Evolutionary conservation across 73 alveolate genomes (phyloP).

Genomic region (Breviolum minutum): DNA sequence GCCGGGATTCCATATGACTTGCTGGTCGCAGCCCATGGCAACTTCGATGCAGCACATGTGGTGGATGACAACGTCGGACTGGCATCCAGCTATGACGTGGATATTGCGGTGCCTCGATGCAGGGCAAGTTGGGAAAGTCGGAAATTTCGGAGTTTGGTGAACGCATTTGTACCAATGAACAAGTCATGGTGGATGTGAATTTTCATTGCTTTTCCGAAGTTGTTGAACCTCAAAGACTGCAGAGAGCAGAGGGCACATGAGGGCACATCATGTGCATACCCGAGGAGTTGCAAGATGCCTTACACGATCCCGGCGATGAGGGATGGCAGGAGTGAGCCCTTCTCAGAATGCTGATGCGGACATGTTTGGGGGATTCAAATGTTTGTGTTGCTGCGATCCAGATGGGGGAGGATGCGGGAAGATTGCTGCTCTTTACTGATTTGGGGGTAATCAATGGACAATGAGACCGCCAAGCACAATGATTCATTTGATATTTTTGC

Average conservation of each 20-base stretch:
- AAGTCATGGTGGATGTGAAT: too few species aligned
- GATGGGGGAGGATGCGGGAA: too few species aligned
- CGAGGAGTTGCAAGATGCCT: slow-evolving; percentile 57
- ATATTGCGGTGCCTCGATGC: not conserved
- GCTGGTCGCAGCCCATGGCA: slow-evolving; percentile 98
- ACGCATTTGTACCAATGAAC: too few species aligned
- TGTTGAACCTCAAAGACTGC: not conserved
- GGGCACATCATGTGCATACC: not conserved
- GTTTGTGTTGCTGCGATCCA: too few species aligned
- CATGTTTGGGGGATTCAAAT: not conserved
- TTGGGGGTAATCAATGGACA: too few species aligned
- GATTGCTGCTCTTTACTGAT: too few species aligned
- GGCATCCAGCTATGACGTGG: slow-evolving; percentile 44
- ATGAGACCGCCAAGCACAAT: not conserved
- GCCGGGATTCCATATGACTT: slow-evolving; percentile 97
- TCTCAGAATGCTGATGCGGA: not conserved
- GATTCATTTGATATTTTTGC: too few species aligned
- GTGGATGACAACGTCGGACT: slow-evolving; percentile 96
- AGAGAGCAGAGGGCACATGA: not conserved
- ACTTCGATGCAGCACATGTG: slow-evolving; percentile 97
- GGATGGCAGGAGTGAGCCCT: slow-evolving; percentile 33
- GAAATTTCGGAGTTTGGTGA: not conserved
- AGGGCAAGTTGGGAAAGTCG: not conserved
- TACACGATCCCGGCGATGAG: slow-evolving; percentile 57
- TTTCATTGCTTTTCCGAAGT: not conserved